These are phyloP conservation scores for Citrus hindsii DNA, from an alignment of 345 rosid species.

Conservation along the genomic window DNA sequence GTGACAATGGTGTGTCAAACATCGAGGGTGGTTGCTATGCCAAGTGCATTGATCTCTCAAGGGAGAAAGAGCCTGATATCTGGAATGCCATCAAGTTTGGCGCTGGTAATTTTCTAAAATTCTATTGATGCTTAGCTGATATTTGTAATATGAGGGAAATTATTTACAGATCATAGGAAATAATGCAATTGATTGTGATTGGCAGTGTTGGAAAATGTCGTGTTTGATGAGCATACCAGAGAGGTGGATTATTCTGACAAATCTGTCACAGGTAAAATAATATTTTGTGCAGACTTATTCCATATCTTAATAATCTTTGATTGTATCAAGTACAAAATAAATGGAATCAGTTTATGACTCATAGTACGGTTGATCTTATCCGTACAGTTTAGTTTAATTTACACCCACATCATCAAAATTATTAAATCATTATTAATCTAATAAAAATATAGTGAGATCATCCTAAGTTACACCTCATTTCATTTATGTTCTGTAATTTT, in stretches of 20 bases:
- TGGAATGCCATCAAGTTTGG: constrained; percentile 98
- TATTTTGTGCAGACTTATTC: neutral
- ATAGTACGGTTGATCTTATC: neutral
- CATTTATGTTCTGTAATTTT: neutral
- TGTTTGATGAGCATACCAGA: constrained; percentile 87
- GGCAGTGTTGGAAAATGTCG: constrained; percentile 91
- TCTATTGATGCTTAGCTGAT: neutral
- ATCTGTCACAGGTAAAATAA: constrained; percentile 70
- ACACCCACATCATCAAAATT: neutral
- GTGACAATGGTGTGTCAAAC: constrained; percentile 89
- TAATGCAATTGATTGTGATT: constrained; percentile 14
- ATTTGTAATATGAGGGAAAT: neutral
- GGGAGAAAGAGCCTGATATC: constrained; percentile 94
- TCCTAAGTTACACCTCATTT: neutral
- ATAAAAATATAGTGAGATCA: neutral
- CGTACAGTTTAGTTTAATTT: neutral
- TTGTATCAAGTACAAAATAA: neutral
- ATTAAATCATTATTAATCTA: neutral
- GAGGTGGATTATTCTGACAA: constrained; percentile 88
- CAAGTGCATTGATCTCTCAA: constrained; percentile 88
- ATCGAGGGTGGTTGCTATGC: constrained; percentile 99
- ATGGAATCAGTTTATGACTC: constrained; percentile 1
- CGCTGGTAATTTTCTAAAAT: constrained; percentile 45
- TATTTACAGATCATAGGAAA: neutral
- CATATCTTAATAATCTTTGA: neutral